phyloP scores from a whole-genome alignment of 2,329 filamentous ascomycete genomes.

The Colletotrichum acutatum region DNA sequence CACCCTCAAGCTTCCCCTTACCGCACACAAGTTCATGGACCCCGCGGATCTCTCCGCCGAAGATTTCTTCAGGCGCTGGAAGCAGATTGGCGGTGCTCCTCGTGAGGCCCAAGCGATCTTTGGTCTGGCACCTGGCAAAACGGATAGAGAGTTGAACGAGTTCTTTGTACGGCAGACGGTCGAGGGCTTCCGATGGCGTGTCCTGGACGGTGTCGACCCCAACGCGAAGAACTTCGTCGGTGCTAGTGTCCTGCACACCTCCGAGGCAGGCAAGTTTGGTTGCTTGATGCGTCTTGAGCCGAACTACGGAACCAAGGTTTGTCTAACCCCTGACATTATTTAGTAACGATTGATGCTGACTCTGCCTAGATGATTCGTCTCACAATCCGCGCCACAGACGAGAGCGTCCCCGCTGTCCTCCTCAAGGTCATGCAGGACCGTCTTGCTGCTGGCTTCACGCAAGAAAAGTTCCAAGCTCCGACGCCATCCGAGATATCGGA shows the following conservation, averaged over 20 bases:
- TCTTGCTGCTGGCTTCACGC: constrained; percentile 67
- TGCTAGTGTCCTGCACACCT: constrained; percentile 85
- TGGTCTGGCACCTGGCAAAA: constrained; percentile 66
- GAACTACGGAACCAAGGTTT: constrained; percentile 89
- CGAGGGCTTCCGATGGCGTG: constrained; percentile 88
- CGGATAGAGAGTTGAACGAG: constrained; percentile 74
- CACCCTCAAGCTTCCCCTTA: constrained; percentile 88
- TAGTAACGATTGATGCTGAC: constrained; percentile 37
- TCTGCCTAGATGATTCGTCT: constrained; percentile 88
- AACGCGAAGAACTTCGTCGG: constrained; percentile 96
- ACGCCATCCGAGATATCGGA: constrained; percentile 64
- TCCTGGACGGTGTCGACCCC: constrained; percentile 87
- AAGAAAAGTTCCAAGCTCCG: constrained; percentile 52
- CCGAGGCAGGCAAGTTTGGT: constrained; percentile 88
- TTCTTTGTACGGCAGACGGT: constrained; percentile 78
- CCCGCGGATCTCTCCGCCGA: constrained; percentile 86
- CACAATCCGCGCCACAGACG: constrained; percentile 93
- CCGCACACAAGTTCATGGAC: constrained; percentile 97
- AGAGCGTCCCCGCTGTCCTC: constrained; percentile 82
- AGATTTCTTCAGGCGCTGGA: constrained; percentile 99
- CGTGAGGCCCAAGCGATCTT: constrained; percentile 92
- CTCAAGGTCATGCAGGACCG: constrained; percentile 90
- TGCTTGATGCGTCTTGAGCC: constrained; percentile 94
- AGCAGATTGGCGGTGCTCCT: constrained; percentile 91
- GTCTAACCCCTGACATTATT: not conserved